phyloP scores from a whole-genome alignment of 2,329 filamentous ascomycete species.

The Epichloe glyceriae region DNA sequence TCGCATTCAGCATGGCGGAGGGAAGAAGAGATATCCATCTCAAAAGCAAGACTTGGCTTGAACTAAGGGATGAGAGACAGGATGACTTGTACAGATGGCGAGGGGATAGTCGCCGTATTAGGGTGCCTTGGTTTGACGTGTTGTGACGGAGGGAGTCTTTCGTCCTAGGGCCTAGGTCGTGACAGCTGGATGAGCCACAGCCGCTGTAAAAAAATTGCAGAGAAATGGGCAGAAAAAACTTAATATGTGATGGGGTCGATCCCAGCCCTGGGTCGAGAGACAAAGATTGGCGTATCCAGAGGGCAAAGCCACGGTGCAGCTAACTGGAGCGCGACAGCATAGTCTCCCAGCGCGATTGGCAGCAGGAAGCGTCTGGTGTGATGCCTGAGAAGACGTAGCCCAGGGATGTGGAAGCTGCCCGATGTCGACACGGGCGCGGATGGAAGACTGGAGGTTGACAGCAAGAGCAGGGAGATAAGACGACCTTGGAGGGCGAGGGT shows the following conservation, averaged over 20 bases:
- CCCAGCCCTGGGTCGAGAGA: not conserved
- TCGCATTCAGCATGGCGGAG: constrained; percentile 26
- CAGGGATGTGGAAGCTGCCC: not conserved
- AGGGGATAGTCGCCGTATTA: not conserved
- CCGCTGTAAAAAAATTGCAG: not conserved
- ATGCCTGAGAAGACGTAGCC: not conserved
- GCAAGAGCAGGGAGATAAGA: not conserved
- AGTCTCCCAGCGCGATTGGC: not conserved
- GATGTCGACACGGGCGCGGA: not conserved
- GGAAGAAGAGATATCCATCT: not conserved
- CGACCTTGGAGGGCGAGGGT: not conserved
- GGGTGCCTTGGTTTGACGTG: not conserved
- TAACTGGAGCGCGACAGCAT: constrained; percentile 2
- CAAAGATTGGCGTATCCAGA: not conserved
- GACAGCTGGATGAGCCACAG: not conserved
- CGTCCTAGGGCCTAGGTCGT: not conserved
- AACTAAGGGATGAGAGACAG: not conserved
- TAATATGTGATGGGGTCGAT: not conserved
- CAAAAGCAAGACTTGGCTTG: not conserved
- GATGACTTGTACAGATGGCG: not conserved
- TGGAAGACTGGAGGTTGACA: not conserved
- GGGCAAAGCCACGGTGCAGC: not conserved
- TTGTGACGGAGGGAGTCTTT: not conserved
- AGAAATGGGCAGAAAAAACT: not conserved
- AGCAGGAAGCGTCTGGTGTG: not conserved